Base-by-base conservation (phyloP, 2,329 filamentous ascomycete species). In the Juglanconis juglandina region DNA sequence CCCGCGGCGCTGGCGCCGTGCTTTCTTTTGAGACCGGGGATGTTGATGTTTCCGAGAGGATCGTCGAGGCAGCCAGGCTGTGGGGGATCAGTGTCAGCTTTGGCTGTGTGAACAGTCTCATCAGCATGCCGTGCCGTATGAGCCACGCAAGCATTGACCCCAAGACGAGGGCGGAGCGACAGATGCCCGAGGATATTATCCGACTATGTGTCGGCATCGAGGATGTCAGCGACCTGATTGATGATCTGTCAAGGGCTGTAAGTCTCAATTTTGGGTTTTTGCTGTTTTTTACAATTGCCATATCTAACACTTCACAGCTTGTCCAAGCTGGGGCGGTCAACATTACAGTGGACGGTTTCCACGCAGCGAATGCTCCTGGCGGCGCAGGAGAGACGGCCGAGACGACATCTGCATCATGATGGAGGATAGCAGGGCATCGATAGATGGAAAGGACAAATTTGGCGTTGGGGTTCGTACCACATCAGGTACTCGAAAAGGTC, bases 51-150 rank as follows among this genome's bases (percentile, higher is more conserved):
- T 96, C 91, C 4, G 92, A 97, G 78, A 86, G 93, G 44, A 97
- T 99, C 68, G 95, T 99, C 5, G 95, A 98, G 77, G 91, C 90
- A 35, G 91, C 95, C 2, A 87, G 90, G 65, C 80, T 99, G 37
- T 99, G 92, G 87, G 92, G 90, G 39, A 99, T 99, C 68, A 96
- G 91, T 66, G 95, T 99, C 62, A 96, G 92, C 71, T 99, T 99
- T 72, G 95, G 95, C 52, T 98, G 95, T 73, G 95, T 99, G 66
- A 99, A 99, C 79, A 96, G 91, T 72, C 79, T 99, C 73, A 99
- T 99, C 76, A 97, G 93, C 78, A 97, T 99, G 94, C 94, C 95
- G 8, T 99, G 95, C 78, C 92, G 94, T 70, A 99, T 99, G 96
- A 98, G 94, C 76, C 95, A 99, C 76, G 95, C 95, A 44, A 96